phyloP scores from a whole-genome alignment of 2,329 filamentous ascomycete genomes.

The Leptodontidium sp. region DNA sequence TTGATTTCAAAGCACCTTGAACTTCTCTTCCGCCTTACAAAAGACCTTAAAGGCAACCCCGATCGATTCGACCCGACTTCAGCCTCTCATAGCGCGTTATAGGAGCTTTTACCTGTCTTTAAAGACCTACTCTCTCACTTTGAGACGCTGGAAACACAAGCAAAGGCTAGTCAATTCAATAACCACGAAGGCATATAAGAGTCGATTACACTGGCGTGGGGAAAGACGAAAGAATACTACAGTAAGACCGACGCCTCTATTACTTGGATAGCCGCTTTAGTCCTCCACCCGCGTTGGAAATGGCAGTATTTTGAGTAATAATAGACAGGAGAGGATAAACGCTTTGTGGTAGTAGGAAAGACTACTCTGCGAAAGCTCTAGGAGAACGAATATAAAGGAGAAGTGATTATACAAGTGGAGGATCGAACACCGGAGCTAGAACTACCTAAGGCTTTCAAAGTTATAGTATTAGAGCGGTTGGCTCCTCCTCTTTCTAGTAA shows the following conservation, averaged over 20 bases:
- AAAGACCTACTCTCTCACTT: background rate
- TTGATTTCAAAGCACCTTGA: background rate
- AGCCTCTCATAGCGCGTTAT: background rate
- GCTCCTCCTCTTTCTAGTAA: background rate
- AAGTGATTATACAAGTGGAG: background rate
- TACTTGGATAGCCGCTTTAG: background rate
- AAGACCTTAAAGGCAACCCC: background rate
- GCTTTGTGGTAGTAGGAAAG: background rate
- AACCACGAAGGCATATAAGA: background rate
- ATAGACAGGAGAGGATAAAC: background rate
- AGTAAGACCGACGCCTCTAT: background rate
- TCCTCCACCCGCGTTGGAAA: background rate
- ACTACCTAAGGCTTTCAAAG: background rate
- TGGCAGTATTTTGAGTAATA: too few relatives aligned
- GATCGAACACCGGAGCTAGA: background rate
- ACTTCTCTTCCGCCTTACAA: background rate
- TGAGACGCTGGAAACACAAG: background rate
- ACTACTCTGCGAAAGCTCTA: background rate
- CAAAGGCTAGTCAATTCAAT: background rate
- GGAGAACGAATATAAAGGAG: background rate
- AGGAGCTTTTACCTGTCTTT: background rate
- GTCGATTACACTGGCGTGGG: too few relatives aligned
- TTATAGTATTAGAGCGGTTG: background rate
- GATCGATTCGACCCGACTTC: background rate
- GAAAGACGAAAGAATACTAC: background rate